Base-by-base conservation (phyloP, 163 green algal genomes). In the Chlorella variabilis region DNA sequence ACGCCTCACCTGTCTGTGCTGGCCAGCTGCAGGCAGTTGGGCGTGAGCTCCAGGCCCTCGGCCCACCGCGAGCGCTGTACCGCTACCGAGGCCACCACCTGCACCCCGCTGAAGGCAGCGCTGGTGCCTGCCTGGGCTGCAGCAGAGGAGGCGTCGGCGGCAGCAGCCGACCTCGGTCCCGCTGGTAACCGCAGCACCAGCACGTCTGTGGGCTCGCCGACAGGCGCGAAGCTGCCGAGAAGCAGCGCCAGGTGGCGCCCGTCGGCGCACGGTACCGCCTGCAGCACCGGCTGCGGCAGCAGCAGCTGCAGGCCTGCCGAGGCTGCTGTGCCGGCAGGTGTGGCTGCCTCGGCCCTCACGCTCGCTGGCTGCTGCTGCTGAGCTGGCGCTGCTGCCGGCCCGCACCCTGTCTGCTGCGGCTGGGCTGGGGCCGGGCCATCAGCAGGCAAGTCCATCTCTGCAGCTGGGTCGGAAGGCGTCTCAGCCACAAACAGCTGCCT, bases 401-500 rank as follows among this genome's bases (percentile, higher is more conserved):
- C 15, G 45, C 45, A 23, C 20, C 23, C 9, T 15, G 23, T 63
- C 54, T 33, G 54, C 54, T n/a, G 54, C 54, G 18, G 54, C 54
- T 63, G 54, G 5, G 54, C 54, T 63, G 54, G 18, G 15, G 20
- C 18, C 18, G 18, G 54, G 54, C 54, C 20, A 15, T 54, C 18
- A 63, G 18, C 18, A 15, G 54, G 54, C 54, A 63, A 33, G 54
- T 15, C 23, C 20, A n/a, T 6, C 20, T n/a, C 23, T 29, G 70
- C 48, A 8, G 48, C 48, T 34, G 71, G 11, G 58, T 78, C 71
- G 21, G 71, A 66, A 4, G 71, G 71, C 4, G 71, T 79, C 15
- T 79, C 71, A 29, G 71, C 71, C 23, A 79, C 54, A 58, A 79
- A 79, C 34, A 79, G 71, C 71, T 67, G 71, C 33, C 71, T n/a